These are phyloP conservation scores for Xerocomellus intermedius DNA, from an alignment of 768 basidiomycete species.

Conservation along the genomic window DNA sequence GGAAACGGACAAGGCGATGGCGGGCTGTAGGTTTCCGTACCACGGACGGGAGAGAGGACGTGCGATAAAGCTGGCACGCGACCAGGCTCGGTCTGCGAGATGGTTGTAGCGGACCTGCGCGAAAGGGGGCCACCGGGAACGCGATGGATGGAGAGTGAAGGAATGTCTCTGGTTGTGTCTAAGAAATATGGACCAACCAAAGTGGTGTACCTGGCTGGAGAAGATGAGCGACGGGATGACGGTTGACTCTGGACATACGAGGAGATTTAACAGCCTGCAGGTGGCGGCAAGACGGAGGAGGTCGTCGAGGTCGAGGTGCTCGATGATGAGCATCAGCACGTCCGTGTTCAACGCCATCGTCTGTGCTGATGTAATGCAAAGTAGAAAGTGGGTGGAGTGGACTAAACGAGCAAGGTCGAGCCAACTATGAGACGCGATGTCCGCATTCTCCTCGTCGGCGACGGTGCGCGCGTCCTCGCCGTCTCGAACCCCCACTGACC, in stretches of 20 bases:
- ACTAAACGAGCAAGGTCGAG: conserved; percentile 14
- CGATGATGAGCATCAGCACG: conserved; percentile 53
- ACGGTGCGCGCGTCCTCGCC: conserved; percentile 55
- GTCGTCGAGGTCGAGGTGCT: conserved; percentile 42
- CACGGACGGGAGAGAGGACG: conserved; percentile 63
- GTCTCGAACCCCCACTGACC: background rate
- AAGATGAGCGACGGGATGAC: background rate
- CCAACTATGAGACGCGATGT: conserved; percentile 83
- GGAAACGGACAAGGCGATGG: conserved; percentile 52
- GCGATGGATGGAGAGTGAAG: conserved; percentile 45
- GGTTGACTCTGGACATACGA: conserved; percentile 37
- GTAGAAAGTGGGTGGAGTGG: background rate
- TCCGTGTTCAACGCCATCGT: conserved; percentile 50
- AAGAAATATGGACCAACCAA: conserved; percentile 58
- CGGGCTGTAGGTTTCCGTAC: conserved; percentile 54
- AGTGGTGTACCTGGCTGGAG: conserved; percentile 50
- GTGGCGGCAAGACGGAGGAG: conserved; percentile 34
- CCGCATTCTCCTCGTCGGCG: conserved; percentile 89
- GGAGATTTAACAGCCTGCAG: conserved; percentile 28
- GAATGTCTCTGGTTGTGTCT: conserved; percentile 54
- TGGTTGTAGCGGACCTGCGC: conserved; percentile 49
- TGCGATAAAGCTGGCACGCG: conserved; percentile 49
- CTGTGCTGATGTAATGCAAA: conserved; percentile 23
- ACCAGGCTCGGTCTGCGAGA: conserved; percentile 57
- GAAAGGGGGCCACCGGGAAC: conserved; percentile 44